These are phyloP conservation scores for Moricandia moricandioides DNA, from an alignment of 345 rosid genomes.

Conservation along the genomic window DNA sequence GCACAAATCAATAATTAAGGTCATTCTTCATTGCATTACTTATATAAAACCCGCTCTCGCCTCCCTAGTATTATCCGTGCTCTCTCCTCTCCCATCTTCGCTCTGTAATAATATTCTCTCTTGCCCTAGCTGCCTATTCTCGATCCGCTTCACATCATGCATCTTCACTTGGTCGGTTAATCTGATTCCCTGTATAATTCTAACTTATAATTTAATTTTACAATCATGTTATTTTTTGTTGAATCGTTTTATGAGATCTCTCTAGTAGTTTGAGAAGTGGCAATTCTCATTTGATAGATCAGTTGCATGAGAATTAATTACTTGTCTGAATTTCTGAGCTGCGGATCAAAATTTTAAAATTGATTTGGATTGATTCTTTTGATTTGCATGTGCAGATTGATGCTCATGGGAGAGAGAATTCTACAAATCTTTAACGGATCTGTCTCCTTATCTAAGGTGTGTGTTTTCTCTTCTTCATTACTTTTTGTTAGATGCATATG, in stretches of 20 bases:
- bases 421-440: background rate
- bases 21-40: constrained; percentile 23
- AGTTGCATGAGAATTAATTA: too few species aligned
- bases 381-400: constrained; percentile 30
- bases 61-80: background rate
- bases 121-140: constrained; percentile 19
- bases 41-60: constrained; percentile 31
- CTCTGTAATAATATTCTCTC: background rate
- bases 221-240: too few species aligned
- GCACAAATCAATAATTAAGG: constrained; percentile 16
- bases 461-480: background rate
- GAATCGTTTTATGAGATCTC: too few species aligned
- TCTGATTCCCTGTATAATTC: too few species aligned
- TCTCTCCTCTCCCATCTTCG: background rate
- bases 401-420: background rate
- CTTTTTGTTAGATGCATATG: background rate
- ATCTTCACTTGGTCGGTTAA: background rate
- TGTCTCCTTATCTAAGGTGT: constrained; percentile 23
- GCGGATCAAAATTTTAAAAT: too few species aligned
- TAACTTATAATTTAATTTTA: too few species aligned
- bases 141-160: background rate
- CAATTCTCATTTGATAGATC: too few species aligned
- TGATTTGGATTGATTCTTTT: too few species aligned
- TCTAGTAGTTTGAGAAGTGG: too few species aligned
- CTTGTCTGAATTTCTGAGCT: too few species aligned